Conservation (phyloP, 2,329 filamentous ascomycete genomes). For the Phaeophleospora eucalypticola region DNA sequence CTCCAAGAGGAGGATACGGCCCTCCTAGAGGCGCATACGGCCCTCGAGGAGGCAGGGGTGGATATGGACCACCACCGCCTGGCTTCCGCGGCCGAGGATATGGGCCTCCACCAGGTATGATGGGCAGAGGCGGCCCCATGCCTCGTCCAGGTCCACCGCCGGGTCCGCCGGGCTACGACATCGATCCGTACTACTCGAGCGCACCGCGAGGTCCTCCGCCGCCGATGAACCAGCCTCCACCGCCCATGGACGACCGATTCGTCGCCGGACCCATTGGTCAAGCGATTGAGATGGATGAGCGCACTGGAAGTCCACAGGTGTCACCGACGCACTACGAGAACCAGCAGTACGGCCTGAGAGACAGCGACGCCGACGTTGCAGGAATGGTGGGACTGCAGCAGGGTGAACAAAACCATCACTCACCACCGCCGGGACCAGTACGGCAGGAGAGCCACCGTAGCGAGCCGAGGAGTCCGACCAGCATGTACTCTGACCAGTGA, state of each 20-base stretch:
- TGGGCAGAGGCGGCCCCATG: constrained; percentile 29
- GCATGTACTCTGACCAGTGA: constrained; percentile 72
- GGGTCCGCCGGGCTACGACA: constrained; percentile 26
- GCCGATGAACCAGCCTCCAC: constrained; percentile 12
- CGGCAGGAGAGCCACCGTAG: constrained; percentile 63
- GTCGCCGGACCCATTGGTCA: constrained; percentile 49
- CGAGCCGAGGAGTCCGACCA: constrained; percentile 60
- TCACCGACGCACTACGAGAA: constrained; percentile 15
- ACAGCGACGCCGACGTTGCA: constrained; percentile 67
- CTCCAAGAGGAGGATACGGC: constrained; percentile 40
- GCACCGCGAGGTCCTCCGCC: constrained; percentile 16
- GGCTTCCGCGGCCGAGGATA: constrained; percentile 20
- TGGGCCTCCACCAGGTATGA: constrained; percentile 26
- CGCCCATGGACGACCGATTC: constrained; percentile 33
- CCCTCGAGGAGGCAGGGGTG: constrained; percentile 51
- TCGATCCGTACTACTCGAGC: constrained; percentile 21
- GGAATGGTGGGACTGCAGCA: constrained; percentile 72
- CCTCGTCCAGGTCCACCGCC: constrained; percentile 23
- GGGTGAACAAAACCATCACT: constrained; percentile 44
- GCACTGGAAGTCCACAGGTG: constrained; percentile 50
- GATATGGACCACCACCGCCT: constrained; percentile 32
- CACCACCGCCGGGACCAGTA: constrained; percentile 63
- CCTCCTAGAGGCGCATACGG: constrained; percentile 33
- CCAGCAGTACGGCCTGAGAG: constrained; percentile 42
- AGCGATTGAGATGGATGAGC: constrained; percentile 76